Percentiles rank a stretch among this genome's conserved stretches.
phyloP scores from a whole-genome alignment of 2,329 filamentous ascomycete genomes.

The Cercospora sp. region DNA sequence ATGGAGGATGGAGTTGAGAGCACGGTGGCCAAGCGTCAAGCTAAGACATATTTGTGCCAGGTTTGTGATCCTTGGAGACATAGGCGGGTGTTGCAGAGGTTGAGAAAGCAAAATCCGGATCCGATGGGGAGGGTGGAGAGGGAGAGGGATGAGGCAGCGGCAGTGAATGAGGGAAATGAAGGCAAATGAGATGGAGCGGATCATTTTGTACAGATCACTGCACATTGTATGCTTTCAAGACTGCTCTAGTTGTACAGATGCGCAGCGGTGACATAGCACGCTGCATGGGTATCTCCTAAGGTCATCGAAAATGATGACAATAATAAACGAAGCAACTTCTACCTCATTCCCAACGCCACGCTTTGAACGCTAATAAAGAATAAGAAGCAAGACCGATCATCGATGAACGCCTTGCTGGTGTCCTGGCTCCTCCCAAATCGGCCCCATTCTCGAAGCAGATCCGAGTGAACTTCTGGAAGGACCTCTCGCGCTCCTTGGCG shows the following conservation, averaged over 20 bases:
- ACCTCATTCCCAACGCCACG: constrained; percentile 11
- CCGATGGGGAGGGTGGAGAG: background rate
- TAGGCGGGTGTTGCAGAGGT: constrained; percentile 18
- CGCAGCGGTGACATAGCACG: background rate
- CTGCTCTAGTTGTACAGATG: background rate
- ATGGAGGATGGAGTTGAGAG: constrained; percentile 24
- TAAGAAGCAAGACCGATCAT: background rate
- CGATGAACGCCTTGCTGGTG: constrained; percentile 1
- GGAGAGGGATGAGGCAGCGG: background rate
- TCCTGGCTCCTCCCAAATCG: constrained; percentile 16
- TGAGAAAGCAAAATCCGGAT: constrained; percentile 16
- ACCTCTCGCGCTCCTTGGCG: background rate
- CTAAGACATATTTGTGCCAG: constrained; percentile 29
- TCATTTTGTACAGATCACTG: background rate
- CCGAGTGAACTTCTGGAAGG: constrained; percentile 20
- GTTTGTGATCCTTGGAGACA: constrained; percentile 33
- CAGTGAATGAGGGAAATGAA: background rate
- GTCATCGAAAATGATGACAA: background rate
- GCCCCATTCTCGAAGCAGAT: constrained; percentile 17
- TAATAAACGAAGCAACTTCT: background rate
- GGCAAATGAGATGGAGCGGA: background rate
- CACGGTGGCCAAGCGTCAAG: constrained; percentile 13
- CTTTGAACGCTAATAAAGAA: constrained; percentile 22
- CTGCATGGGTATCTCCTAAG: background rate
- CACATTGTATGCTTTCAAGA: background rate